These are phyloP conservation scores for Leccinum rimulosum DNA, from an alignment of 768 basidiomycete genomes.

Conservation along the genomic window DNA sequence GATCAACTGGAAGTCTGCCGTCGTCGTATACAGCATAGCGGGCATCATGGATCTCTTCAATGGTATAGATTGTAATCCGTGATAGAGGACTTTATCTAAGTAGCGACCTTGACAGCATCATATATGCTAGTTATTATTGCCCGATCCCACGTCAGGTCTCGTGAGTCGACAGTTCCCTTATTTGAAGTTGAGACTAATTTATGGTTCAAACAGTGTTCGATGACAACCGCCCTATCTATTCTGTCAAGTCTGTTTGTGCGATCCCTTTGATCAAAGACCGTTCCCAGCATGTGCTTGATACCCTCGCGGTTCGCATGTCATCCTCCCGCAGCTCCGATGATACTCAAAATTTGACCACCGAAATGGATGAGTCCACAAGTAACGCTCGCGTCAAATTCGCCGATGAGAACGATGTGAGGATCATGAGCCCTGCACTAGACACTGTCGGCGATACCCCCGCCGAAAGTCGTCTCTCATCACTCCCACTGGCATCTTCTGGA, in stretches of 20 bases:
- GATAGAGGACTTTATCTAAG: constrained; percentile 9
- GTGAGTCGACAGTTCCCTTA: constrained; percentile 43
- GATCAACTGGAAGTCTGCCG: constrained; percentile 53
- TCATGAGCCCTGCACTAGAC: constrained; percentile 38
- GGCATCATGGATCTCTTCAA: constrained; percentile 72
- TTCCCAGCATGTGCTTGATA: constrained; percentile 51
- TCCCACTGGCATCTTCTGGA: constrained; percentile 38
- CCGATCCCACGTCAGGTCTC: constrained; percentile 57
- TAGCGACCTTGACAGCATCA: constrained; percentile 47
- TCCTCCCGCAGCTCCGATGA: constrained; percentile 42
- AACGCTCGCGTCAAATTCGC: constrained; percentile 54
- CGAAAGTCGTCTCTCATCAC: constrained; percentile 14
- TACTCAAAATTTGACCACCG: constrained; percentile 18
- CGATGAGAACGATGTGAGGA: constrained; percentile 43
- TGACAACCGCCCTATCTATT: constrained; percentile 56
- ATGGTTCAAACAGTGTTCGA: constrained; percentile 57
- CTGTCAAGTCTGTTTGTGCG: constrained; percentile 63
- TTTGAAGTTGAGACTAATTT: constrained; percentile 5
- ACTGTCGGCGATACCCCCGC: neutral
- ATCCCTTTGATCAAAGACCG: constrained; percentile 70
- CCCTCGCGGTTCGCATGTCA: constrained; percentile 51
- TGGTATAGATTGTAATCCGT: constrained; percentile 39
- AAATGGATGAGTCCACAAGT: constrained; percentile 6
- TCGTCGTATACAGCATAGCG: constrained; percentile 72
- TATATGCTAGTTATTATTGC: constrained; percentile 76